These are phyloP conservation scores for Umbellularia californica DNA, from an alignment of 164 flowering plant genomes.

Conservation along the genomic window DNA sequence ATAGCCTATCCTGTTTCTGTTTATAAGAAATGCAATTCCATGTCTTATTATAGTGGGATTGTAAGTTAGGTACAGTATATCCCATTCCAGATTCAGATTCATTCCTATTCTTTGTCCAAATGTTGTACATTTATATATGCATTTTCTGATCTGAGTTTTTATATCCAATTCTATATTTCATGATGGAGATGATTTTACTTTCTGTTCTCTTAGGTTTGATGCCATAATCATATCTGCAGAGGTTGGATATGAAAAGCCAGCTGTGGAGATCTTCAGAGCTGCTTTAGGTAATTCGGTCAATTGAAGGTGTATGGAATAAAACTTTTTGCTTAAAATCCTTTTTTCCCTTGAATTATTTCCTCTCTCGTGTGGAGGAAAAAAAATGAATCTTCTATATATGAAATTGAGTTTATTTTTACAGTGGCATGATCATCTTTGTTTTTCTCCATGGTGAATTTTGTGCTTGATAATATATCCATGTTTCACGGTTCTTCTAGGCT, in stretches of 20 bases:
- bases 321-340: background rate
- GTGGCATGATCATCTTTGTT: background rate
- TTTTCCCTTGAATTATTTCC: slow-evolving; percentile 1
- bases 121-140: background rate
- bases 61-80: no score
- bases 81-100: no score
- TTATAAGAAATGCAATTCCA: no score
- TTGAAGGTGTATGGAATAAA: background rate
- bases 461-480: background rate
- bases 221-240: slow-evolving; percentile 87
- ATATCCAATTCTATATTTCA: background rate
- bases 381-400: background rate
- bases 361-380: no score
- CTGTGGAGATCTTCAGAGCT: slow-evolving; percentile 57
- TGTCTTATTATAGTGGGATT: no score
- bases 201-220: slow-evolving; percentile 64
- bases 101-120: no score
- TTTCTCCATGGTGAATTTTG: no score
- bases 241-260: slow-evolving; percentile 91
- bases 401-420: background rate
- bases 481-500: background rate
- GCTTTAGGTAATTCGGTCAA: slow-evolving; percentile 54
- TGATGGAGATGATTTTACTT: background rate
- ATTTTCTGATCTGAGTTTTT: no score
- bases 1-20: no score